These are phyloP conservation scores for Meira miltonrushii DNA, from an alignment of 1,284 basidiomycete genomes.

Conservation along the genomic window DNA sequence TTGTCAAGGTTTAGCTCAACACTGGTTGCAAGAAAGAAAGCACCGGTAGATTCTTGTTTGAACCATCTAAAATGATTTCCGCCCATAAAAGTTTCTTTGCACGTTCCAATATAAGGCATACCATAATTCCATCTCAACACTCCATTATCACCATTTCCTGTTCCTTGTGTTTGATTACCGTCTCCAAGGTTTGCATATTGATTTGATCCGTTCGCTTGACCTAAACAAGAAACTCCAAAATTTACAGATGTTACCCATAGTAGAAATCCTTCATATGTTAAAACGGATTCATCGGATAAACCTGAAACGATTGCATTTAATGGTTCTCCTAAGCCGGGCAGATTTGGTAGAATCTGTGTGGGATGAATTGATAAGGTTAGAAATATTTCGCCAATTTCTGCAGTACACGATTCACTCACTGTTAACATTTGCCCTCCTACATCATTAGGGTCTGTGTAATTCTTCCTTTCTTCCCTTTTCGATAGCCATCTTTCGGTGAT, in stretches of 20 bases:
- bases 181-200: constrained; percentile 43
- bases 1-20: constrained; percentile 30
- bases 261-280: constrained; percentile 44
- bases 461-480: background rate
- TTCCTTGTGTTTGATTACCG: constrained; percentile 32
- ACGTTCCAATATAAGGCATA: constrained; percentile 32
- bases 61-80: constrained; percentile 89
- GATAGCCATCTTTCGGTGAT: background rate
- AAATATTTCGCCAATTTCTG: no score
- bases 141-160: constrained; percentile 35
- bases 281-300: constrained; percentile 31
- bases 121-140: constrained; percentile 44
- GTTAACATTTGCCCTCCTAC: constrained; percentile 7
- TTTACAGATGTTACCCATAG: constrained; percentile 48
- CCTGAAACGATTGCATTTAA: constrained; percentile 47
- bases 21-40: constrained; percentile 69
- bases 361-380: no score
- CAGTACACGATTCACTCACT: background rate
- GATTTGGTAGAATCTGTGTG: constrained; percentile 10
- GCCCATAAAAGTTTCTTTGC: constrained; percentile 71
- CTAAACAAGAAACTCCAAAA: constrained; percentile 49
- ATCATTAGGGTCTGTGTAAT: constrained; percentile 6
- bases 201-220: constrained; percentile 38
- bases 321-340: constrained; percentile 34
- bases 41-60: constrained; percentile 70